phyloP scores from a whole-genome alignment of 1,139 yeast genomes.

The Debaryomyces subglobosus region DNA sequence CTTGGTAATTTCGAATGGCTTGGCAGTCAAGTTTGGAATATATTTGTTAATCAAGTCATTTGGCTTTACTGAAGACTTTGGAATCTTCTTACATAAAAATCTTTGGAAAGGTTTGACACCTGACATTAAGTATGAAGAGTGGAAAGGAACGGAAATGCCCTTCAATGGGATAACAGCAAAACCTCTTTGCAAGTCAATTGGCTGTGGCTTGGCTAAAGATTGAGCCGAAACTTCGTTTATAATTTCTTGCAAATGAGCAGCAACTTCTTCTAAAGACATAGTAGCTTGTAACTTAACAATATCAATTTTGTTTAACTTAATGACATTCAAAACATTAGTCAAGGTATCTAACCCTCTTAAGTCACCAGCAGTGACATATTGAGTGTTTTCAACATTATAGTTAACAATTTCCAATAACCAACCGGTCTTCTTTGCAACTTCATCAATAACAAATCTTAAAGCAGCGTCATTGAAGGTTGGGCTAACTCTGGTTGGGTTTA shows the following conservation, averaged over 20 bases:
- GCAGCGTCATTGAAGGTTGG: slow-evolving; percentile 92
- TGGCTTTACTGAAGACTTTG: slow-evolving; percentile 93
- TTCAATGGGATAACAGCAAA: slow-evolving; percentile 97
- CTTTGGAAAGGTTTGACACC: slow-evolving; percentile 99
- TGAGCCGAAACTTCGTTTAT: slow-evolving; percentile 82
- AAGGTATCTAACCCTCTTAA: slow-evolving; percentile 91
- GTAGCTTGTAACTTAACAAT: slow-evolving; percentile 83
- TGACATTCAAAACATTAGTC: slow-evolving; percentile 88
- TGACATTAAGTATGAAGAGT: slow-evolving; percentile 92
- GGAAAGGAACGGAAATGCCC: slow-evolving; percentile 99
- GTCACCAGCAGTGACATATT: slow-evolving; percentile 98
- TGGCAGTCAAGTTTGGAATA: slow-evolving; percentile 98
- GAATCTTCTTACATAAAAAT: slow-evolving; percentile 93
- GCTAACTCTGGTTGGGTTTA: slow-evolving; percentile 92
- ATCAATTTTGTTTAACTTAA: slow-evolving; percentile 92
- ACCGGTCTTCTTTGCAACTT: slow-evolving; percentile 76
- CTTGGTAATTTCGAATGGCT: slow-evolving; percentile 92
- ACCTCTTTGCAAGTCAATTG: slow-evolving; percentile 96
- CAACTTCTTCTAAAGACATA: slow-evolving; percentile 84
- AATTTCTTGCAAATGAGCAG: slow-evolving; percentile 83
- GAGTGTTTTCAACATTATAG: slow-evolving; percentile 97
- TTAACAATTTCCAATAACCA: slow-evolving; percentile 98
- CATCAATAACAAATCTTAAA: slow-evolving; percentile 90
- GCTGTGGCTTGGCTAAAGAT: slow-evolving; percentile 87
- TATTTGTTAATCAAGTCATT: slow-evolving; percentile 91